Evolutionary conservation across 352 stramenopile species (phyloP).

Genomic region (Pythium aquatile): DNA sequence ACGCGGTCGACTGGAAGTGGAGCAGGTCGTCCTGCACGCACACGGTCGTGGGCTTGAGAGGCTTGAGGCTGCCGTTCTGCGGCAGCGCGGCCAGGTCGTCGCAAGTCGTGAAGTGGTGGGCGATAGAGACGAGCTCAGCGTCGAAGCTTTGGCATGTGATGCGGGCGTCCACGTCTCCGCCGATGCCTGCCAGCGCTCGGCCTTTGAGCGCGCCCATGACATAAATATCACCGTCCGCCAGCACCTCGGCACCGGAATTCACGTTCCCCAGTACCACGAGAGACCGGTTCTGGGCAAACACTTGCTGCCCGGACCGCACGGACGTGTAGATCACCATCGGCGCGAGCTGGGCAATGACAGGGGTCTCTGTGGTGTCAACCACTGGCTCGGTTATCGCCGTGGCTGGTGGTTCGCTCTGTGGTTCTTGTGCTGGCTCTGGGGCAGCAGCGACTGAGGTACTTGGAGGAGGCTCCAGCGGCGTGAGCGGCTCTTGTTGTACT

Average conservation of each 20-base stretch:
- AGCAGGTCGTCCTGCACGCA: constrained; percentile 58
- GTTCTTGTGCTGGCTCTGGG: constrained; percentile 4
- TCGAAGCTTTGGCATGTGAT: constrained; percentile 84
- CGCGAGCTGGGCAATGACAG: constrained; percentile 7
- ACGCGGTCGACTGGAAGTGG: constrained; percentile 50
- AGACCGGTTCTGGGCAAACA: constrained; percentile 79
- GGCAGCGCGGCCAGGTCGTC: constrained; percentile 51
- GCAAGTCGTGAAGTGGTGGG: constrained; percentile 89
- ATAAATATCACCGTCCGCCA: constrained; percentile 84
- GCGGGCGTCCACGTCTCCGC: constrained; percentile 62
- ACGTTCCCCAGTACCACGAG: constrained; percentile 85
- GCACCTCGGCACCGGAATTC: constrained; percentile 85
- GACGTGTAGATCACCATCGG: constrained; percentile 70
- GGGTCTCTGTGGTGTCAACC: not conserved
- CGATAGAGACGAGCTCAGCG: constrained; percentile 88
- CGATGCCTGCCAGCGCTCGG: constrained; percentile 82
- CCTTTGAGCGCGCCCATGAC: constrained; percentile 82
- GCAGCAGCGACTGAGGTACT: not conserved
- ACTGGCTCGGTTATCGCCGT: not conserved
- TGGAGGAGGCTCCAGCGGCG: not conserved
- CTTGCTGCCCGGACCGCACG: constrained; percentile 87
- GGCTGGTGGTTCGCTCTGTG: constrained; percentile 6
- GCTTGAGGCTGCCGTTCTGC: constrained; percentile 38
- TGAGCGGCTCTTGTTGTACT: not conserved
- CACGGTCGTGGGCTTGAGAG: constrained; percentile 53